A percentile compares a stretch with the other conserved stretches of the same genome.
phyloP scores from a whole-genome alignment of 2,329 filamentous ascomycete genomes.

The Monosporascus sp. region DNA sequence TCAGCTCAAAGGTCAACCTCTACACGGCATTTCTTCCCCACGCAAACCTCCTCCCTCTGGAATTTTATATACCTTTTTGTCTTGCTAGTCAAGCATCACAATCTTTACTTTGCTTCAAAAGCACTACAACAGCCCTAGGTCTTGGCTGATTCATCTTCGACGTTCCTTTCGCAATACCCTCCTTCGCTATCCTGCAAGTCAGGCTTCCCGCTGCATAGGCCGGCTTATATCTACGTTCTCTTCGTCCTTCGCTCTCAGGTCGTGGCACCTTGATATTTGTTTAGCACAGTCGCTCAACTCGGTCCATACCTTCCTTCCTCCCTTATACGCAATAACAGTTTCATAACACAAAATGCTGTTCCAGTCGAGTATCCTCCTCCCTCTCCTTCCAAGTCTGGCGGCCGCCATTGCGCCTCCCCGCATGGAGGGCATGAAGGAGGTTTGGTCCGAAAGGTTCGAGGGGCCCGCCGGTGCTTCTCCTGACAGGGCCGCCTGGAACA shows the following conservation, averaged over 20 bases:
- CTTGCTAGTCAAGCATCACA: background rate
- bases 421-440: slow-evolving; percentile 19
- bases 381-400: slow-evolving; percentile 20
- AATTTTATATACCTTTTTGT: background rate
- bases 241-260: background rate
- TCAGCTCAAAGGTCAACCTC: background rate
- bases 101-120: background rate
- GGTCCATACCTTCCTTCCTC: background rate
- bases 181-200: background rate
- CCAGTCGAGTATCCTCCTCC: slow-evolving; percentile 18
- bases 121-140: background rate
- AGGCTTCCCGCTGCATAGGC: background rate
- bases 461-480: slow-evolving; percentile 19
- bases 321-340: background rate
- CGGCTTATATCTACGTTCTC: background rate
- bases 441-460: slow-evolving; percentile 23
- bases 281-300: background rate
- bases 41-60: background rate
- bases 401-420: slow-evolving; percentile 22
- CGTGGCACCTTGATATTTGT: background rate
- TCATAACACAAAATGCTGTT: slow-evolving; percentile 21
- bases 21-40: background rate
- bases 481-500: slow-evolving; percentile 18
- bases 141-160: background rate
- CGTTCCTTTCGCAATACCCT: background rate